Evolutionary conservation across 139 green algal genomes (phyloP), one percentile per base, ranked within the genome.

Genomic region (Picochlorum sp.): DNA sequence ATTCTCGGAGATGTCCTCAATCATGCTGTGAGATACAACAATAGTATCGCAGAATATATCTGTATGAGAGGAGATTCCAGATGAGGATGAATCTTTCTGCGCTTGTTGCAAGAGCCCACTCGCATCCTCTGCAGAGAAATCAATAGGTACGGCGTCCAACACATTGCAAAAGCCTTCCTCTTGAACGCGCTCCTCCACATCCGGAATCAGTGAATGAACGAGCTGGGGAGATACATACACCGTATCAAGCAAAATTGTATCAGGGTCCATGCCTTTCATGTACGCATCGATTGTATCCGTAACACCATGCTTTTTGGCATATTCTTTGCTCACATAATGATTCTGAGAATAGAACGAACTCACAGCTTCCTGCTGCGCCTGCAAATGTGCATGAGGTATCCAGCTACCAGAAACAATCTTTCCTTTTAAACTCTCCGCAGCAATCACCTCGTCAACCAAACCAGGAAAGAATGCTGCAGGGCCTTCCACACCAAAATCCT

Each of bases 331-430:
- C 6, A 95, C 68, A 64, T 77, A 94, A 28, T 84, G 78, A 60
- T 95, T 95, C 63, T 94, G 84, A 44, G 76, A 54, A 62, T 86
- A 97, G 71, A 95, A 96, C 9, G 45, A 45, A 5, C 55, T 45
- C 13, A 94, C 73, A 24, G 79, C 77, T 3, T 76, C 68, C 69
- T 75, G 68, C 81, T 96, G 88, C 5, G 81, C 68, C 15, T 63
- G 58, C 10, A 63, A 68, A 67, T 90, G 80, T 6, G 82, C 49
- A 10, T 66, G 77, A 4, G 90, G 90, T 16, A 81, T 68, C 84
- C 86, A 97, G 49, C 57, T 74, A 10, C 85, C 86, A 23, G 77
- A 78, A 23, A 26, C 13, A n/a, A 88, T 72, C 23, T 63, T 77
- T 15, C 90, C 90, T 31, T 60, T 26, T 4, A 91, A 28, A 6